Base-by-base conservation (phyloP, 129 eudicot species). In the Chrysanthemum lavandulifolium region DNA sequence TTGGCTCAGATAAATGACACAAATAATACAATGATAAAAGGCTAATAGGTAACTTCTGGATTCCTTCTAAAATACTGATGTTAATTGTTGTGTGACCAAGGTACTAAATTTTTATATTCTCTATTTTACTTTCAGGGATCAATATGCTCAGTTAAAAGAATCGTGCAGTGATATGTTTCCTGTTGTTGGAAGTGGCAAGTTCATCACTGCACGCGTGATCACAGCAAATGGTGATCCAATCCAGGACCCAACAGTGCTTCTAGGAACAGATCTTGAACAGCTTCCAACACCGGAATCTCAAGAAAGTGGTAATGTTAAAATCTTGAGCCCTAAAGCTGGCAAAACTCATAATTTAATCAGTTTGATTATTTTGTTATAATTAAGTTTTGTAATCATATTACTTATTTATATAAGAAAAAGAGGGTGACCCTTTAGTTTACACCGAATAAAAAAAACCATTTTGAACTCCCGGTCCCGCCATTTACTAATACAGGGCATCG, bases 171-270 rank as follows among this genome's bases (percentile, higher is more conserved):
- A 67, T 61, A 88, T 90, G 96, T 94, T 94, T 81, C 94, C 97
- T 68, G 70, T 88, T 75, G 85, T 94, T 73, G 99, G 99, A 55
- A 94, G 97, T 76, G 99, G 99, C 67, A 86, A 78, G 59, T 86
- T 80, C 67, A 79, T 94, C 55, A 94, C 99, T 40, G 96, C 97
- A 36, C 99, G 97, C 61, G 77, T 94, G 50, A 84, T 94, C 76
- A 86, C 88, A 27, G 88, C 88, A 67, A 67, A 86, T 55, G 99
- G 99, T 11, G 86, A 84, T 60, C 91, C 93, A 77, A 80, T 91
- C 81, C 73, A 61, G 62, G 97, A 94, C 76, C 99, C 99, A 6
- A 47, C 84, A 21, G 96, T 79, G 50, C 83, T 85, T 68, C 79
- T 72, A 47, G 87, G 87, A 74, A 55, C 84, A 65, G 66, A 73